These are phyloP conservation scores for Kodamaea plutei DNA, from an alignment of 1,139 yeast genomes.

Conservation along the genomic window DNA sequence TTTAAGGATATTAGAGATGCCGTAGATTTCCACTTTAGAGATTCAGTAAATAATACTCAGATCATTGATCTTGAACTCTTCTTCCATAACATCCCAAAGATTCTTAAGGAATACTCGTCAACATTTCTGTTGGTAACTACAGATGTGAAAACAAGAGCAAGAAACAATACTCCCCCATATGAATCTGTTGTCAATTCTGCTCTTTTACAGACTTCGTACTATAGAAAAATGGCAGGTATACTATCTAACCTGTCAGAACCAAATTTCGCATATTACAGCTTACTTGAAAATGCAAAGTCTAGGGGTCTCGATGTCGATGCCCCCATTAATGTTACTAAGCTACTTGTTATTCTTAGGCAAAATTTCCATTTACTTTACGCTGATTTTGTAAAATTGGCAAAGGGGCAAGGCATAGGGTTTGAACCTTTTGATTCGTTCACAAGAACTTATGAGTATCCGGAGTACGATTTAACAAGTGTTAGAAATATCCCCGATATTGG, in stretches of 20 bases:
- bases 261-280: conserved; percentile 13
- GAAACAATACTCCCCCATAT: conserved; percentile 41
- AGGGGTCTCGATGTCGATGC: conserved; percentile 46
- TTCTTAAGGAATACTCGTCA: conserved; percentile 15
- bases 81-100: conserved; percentile 13
- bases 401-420: conserved; percentile 45
- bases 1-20: conserved; percentile 22
- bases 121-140: conserved; percentile 16
- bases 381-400: conserved; percentile 45
- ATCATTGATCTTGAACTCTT: conserved; percentile 22
- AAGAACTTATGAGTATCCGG: conserved; percentile 4
- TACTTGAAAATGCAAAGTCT: conserved; percentile 41
- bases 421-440: conserved; percentile 30
- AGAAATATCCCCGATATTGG: conserved; percentile 1
- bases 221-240: conserved; percentile 25
- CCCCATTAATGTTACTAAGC: conserved; percentile 40
- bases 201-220: conserved; percentile 54
- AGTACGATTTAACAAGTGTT: conserved; percentile 10
- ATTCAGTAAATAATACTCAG: conserved; percentile 11
- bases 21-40: conserved; percentile 9
- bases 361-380: conserved; percentile 28
- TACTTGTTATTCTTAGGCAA: conserved; percentile 33
- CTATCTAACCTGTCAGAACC: conserved; percentile 9
- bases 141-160: conserved; percentile 59
- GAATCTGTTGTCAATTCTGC: conserved; percentile 46